Evolutionary conservation across 441 rosid genomes (phyloP).

Genomic region (Manihot esculenta): DNA sequence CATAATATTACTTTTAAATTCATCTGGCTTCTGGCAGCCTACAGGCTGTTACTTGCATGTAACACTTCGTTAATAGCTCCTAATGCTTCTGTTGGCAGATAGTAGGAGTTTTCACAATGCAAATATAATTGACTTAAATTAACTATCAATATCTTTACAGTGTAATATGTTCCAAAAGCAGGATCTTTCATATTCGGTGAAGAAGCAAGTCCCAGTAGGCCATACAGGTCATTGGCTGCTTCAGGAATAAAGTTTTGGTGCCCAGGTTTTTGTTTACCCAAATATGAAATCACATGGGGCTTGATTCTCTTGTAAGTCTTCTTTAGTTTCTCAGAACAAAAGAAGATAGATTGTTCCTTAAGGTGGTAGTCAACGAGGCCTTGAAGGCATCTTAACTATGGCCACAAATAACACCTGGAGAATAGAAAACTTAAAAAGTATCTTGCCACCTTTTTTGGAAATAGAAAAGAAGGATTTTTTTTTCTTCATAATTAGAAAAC

Average conservation of each 20-base stretch:
- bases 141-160: not conserved
- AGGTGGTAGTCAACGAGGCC: not conserved
- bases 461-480: not conserved
- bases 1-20: not conserved
- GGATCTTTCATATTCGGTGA: too few relatives aligned
- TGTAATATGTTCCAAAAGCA: too few relatives aligned
- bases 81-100: not conserved
- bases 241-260: too few relatives aligned
- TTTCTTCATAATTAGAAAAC: not conserved
- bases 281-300: not conserved
- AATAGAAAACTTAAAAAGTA: not conserved
- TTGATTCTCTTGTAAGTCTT: not conserved
- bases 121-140: not conserved
- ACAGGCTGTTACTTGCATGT: not conserved
- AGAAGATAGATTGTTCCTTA: not conserved
- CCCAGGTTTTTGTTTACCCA: not conserved
- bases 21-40: not conserved
- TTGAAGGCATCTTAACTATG: not conserved
- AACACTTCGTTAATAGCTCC: not conserved
- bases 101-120: not conserved
- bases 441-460: not conserved
- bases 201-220: not conserved
- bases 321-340: not conserved
- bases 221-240: not conserved
- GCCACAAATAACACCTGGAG: not conserved